These are phyloP conservation scores for Ammopiptanthus mongolicus DNA, from an alignment of 306 rosid genomes.

Conservation along the genomic window DNA sequence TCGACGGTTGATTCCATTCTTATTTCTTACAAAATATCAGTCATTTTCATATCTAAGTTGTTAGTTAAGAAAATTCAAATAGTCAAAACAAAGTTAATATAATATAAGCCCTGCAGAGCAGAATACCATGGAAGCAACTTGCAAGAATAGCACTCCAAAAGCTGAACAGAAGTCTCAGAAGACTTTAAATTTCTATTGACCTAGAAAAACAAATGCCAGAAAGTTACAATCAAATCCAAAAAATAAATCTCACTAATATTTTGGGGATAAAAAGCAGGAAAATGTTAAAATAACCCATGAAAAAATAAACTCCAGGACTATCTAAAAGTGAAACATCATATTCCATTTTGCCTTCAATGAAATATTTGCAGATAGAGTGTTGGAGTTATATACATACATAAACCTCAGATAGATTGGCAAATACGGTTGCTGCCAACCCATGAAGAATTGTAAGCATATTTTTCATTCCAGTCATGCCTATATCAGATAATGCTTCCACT, in stretches of 20 bases:
- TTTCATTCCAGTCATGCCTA: conserved; percentile 64
- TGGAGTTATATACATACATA: conserved; percentile 38
- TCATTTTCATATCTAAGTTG: conserved; percentile 8
- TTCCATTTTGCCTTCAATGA: conserved; percentile 18
- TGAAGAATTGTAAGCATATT: conserved; percentile 66
- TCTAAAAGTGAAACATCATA: conserved; percentile 18
- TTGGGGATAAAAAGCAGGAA: background rate
- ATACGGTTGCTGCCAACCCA: conserved; percentile 62
- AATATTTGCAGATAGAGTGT: conserved; percentile 12
- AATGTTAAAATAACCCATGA: conserved; percentile 7
- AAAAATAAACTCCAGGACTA: background rate
- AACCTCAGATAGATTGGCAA: conserved; percentile 45
- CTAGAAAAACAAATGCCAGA: conserved; percentile 41
- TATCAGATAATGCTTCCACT: conserved; percentile 62
- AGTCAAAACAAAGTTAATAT: conserved; percentile 12
- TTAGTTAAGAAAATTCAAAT: background rate
- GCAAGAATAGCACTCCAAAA: conserved; percentile 74
- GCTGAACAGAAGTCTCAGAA: conserved; percentile 45
- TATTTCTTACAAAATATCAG: conserved; percentile 9
- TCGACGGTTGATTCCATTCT: background rate
- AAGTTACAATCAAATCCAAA: conserved; percentile 17
- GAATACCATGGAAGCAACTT: conserved; percentile 80
- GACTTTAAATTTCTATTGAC: conserved; percentile 44
- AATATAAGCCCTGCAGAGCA: conserved; percentile 1
- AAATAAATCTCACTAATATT: background rate